Base-by-base conservation (phyloP, 2,329 filamentous ascomycete species). In the Lachnellula suecica region DNA sequence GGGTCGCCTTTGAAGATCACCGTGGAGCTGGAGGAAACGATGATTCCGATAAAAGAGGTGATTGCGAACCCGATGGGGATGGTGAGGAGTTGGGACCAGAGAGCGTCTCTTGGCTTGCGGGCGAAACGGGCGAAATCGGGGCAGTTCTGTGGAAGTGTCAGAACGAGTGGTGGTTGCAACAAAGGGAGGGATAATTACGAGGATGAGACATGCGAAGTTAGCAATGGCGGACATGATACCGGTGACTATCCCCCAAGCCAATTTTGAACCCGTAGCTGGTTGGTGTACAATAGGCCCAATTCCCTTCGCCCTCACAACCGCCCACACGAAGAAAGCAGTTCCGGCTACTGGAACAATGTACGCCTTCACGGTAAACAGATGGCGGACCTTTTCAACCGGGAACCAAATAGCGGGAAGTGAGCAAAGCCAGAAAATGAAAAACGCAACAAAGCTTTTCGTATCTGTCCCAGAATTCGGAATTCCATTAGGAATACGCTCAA, bases 301-400 rank as follows among this genome's bases (percentile, higher is more conserved):
- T 1, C 91, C 92, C 40, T 91, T 83, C 25, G 92, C 92, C 23
- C 88, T 83, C 31, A 89, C 84, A 23, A 96, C 79, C 2, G 89
- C 82, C 92, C 92, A 97, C 64, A 90, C 87, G 70, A 96, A 88
- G 70, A 94, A 94, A 13, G 88, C 84, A 45, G 96, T 77, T 46
- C 88, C 91, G n/a, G 90, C 91, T 34, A 79, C 78, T 0, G 92
- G 92, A 0, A 94, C 91, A 54, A 95, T 82, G 66, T 84, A 88
- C 0, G 92, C 85, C 73, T 97, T 97, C 66, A 90, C 88, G 0
- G 91, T 96, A 72, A 96, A 96, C 4, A 96, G 75, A 68, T 96
- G 91, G 42, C 91, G 84, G 64, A 96, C 85, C 72, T 93, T 83
- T 71, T 96, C 89, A 1, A 96, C 90, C 0, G 90, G 91, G 61